Evolutionary conservation across 352 stramenopile species (phyloP), one percentile per base, ranked within the genome.

Genomic region (Aphanomyces cochlioides): DNA sequence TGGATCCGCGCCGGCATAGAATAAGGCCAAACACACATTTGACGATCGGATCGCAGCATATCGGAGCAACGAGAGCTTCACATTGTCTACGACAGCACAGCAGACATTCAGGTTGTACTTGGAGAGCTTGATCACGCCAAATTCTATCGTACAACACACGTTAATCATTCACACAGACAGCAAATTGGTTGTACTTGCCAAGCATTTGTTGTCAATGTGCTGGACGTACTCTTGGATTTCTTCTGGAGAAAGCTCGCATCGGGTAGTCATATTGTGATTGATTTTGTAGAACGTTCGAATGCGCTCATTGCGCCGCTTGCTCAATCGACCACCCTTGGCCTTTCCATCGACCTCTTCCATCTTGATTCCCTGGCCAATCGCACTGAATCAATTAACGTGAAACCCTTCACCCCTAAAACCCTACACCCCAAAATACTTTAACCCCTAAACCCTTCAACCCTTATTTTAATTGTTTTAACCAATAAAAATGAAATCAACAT

Each of bases 41-140:
- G 64, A 50, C 34, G 64, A 61, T n/a, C 61, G 64, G 17, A 63
- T 19, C 47, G 64, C 54, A 17, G 64, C 64, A 43, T 64, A 70
- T 13, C 47, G 43, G n/a, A 70, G 37, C 5, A 70, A 43, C 15
- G 54, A 61, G 17, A 61, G 47, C 4, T 38, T 63, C 8, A 19
- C 48, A 17, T 56, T 39, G 54, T 61, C 54, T n/a, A 36, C 28
- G 38, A 56, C 53, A 15, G n/a, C 40, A 34, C 64, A 70, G 28
- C 13, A 54, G 13, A 70, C 64, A 37, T 70, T 50, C 8, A 70
- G n/a, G 28, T 70, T 61, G 64, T 70, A 70, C 64, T 70, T 70
- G 48, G 64, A 54, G 6, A 70, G 64, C 64, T 70, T 70, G 15
- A 70, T 56, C 17, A 70, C 64, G 64, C 64, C 64, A 45, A 70